phyloP scores from a whole-genome alignment of 225 moss, liverwort and hornwort species.

The Marchantia paleacea region DNA sequence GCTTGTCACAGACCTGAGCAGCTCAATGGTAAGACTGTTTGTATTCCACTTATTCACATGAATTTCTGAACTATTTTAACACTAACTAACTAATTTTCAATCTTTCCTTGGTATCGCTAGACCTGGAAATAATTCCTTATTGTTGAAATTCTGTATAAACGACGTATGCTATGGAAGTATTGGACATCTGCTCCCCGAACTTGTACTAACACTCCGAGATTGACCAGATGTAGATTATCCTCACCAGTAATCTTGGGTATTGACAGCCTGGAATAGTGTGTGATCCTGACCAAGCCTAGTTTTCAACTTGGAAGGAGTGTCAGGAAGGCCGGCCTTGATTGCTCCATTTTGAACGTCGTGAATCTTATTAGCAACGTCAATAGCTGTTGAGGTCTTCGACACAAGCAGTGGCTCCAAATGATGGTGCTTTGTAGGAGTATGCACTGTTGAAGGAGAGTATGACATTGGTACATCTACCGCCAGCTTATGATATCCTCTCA shows the following conservation, averaged over 20 bases:
- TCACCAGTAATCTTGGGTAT: slow-evolving; percentile 88
- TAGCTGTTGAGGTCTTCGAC: slow-evolving; percentile 51
- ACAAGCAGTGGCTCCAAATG: slow-evolving; percentile 49
- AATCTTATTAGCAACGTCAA: slow-evolving; percentile 63
- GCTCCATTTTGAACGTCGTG: slow-evolving; percentile 56
- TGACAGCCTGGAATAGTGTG: slow-evolving; percentile 79
- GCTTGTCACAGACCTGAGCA: no score
- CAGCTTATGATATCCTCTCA: slow-evolving; percentile 57
- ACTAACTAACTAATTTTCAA: no score
- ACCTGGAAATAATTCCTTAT: background rate
- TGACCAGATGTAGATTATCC: background rate
- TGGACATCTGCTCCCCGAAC: background rate
- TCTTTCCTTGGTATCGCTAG: background rate
- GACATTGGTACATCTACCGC: slow-evolving; percentile 51
- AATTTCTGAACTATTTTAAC: no score
- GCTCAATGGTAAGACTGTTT: no score
- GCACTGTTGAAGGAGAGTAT: slow-evolving; percentile 52
- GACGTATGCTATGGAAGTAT: background rate
- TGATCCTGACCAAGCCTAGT: slow-evolving; percentile 87
- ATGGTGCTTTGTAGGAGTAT: slow-evolving; percentile 57
- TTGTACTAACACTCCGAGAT: background rate
- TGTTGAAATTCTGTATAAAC: background rate
- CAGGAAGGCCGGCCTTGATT: slow-evolving; percentile 44
- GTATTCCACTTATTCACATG: no score
- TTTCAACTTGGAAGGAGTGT: slow-evolving; percentile 56